Evolutionary conservation across 495 filamentous ascomycete species (phyloP), one percentile per base, ranked within the genome.

Genomic region (Penicillium dipodomyicola): DNA sequence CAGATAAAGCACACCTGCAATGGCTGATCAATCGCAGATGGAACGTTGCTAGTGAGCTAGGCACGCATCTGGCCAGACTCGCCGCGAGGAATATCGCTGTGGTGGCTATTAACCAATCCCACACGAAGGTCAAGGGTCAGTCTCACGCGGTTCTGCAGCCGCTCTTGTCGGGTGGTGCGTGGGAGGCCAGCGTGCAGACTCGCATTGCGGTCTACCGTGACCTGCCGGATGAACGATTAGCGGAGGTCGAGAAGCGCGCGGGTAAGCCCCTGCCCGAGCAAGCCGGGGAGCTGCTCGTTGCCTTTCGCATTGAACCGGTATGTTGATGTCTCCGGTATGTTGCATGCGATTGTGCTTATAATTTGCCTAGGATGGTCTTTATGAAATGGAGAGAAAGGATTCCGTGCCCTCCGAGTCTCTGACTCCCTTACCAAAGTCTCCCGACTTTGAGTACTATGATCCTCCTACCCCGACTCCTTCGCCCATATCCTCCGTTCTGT

Each of bases 201-300:
- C 74, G 88, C 40, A 71, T 95, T 51, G 84, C 85, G 32, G 62
- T 95, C 42, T 93, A 89, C 67, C 75, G 85, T 49, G 88, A 91
- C 74, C 85, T 72, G 17, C 58, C 57, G 7, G 47, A 58, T 47
- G 37, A 65, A 35, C 60, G 80, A 17, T 73, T 72, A 56, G 77
- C 75, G n/a, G 78, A 77, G 33, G 62, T 82, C 15, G 72, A 74
- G 48, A 82, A 80, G 56, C 65, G 71, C 29, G 67, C 52, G 25
- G 79, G 79, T 4, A 71, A 61, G 52, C 46, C 61, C 1, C 48
- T 73, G 14, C 52, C 67, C 6, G 58, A 70, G 35, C 61, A 75
- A 35, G n/a, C 54, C n/a, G 64, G 69, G 8, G 74, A 71, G 55
- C 67, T 71, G 43, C 64, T 75, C 25, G 62, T 77, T 32, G 49